These are phyloP conservation scores for Primulina tabacum DNA, from an alignment of 257 asterid genomes.

Conservation along the genomic window DNA sequence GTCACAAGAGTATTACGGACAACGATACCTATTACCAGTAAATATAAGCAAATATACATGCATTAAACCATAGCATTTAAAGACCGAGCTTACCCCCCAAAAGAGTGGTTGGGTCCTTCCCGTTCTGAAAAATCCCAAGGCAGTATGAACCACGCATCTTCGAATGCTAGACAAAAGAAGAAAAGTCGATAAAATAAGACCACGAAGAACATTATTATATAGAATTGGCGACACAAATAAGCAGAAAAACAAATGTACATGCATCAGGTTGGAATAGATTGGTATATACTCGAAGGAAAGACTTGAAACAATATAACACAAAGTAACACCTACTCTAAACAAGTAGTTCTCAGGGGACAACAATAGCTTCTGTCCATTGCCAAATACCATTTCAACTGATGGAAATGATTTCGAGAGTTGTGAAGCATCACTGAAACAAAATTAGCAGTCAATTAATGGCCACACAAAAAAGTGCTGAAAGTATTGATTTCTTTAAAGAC, in stretches of 20 bases:
- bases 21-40: conserved; percentile 60
- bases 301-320: conserved; percentile 14
- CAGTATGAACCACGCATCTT: conserved; percentile 96
- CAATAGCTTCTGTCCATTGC: conserved; percentile 74
- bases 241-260: conserved; percentile 10
- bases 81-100: conserved; percentile 66
- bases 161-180: conserved; percentile 58
- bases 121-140: conserved; percentile 96
- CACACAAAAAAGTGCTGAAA: conserved; percentile 21
- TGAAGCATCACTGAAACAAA: conserved; percentile 62
- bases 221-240: conserved; percentile 14
- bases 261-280: conserved; percentile 2
- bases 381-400: conserved; percentile 83
- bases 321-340: conserved; percentile 60
- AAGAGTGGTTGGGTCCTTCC: conserved; percentile 96
- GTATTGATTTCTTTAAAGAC: conserved; percentile 16
- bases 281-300: conserved; percentile 9
- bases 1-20: conserved; percentile 97
- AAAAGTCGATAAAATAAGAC: conserved; percentile 20
- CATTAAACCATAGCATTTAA: neutral
- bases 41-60: conserved; percentile 13
- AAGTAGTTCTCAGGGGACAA: conserved; percentile 92
- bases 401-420: conserved; percentile 76
- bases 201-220: conserved; percentile 19
- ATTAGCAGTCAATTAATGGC: conserved; percentile 31